Conservation (phyloP, 176 grass and related monocot species). For the Eragrostis nindensis region DNA sequence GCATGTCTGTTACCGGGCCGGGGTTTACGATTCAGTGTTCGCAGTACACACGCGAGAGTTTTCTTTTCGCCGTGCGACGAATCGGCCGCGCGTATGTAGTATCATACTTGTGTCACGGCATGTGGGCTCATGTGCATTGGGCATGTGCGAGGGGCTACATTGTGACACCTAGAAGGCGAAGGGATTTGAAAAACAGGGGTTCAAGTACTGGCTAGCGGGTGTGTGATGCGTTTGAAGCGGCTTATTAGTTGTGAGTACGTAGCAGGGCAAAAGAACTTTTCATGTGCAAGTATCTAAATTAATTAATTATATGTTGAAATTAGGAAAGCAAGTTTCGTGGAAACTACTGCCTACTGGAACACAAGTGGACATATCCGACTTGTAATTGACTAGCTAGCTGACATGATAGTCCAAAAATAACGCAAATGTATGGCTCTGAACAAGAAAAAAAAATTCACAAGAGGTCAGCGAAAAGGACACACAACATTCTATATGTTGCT, state of each 20-base stretch:
- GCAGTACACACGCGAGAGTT: background rate
- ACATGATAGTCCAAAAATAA: too few species aligned
- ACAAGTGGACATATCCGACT: background rate
- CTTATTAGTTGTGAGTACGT: background rate
- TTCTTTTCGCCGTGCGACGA: constrained; percentile 5
- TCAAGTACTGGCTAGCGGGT: background rate
- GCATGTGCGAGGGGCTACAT: constrained; percentile 3
- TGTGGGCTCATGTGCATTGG: constrained; percentile 50
- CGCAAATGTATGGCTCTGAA: too few species aligned
- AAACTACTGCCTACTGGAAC: background rate
- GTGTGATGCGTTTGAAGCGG: background rate
- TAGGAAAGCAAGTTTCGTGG: background rate
- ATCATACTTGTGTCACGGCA: background rate
- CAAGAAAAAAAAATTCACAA: too few species aligned
- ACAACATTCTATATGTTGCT: too few species aligned
- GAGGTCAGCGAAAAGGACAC: too few species aligned
- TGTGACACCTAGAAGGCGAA: constrained; percentile 21
- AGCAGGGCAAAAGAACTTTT: background rate
- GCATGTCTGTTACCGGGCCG: background rate
- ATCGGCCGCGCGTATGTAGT: background rate
- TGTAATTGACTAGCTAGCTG: too few species aligned
- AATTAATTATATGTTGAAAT: background rate
- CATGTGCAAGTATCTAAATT: background rate
- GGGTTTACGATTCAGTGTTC: too few species aligned
- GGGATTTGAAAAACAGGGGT: background rate